Base-by-base conservation (phyloP, 805 yeast genomes). In the Saccharomyces paradoxus region DNA sequence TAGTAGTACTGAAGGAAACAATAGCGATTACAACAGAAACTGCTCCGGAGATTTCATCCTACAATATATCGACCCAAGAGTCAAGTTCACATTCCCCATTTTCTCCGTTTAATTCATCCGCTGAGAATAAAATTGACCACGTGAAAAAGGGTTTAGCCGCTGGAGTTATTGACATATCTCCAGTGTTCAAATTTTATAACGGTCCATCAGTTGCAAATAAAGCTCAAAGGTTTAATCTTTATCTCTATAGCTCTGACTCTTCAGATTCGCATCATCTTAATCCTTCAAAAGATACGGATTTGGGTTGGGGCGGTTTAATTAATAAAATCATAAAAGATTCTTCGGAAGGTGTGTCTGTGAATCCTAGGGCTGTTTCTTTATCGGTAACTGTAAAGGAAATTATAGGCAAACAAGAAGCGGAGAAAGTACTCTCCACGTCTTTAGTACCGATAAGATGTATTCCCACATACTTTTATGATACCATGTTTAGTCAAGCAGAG, bases 241-340 rank as follows among this genome's bases (percentile, higher is more conserved):
- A 84, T 62, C 71, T 89, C 62, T 89, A 79, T 64, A 86, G 92
- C 1, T 84, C 94, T 0, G 44, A 37, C 4, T 84, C 78, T 61
- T 78, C 83, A 57, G 71, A 65, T 56, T 32, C 50, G 49, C 53
- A 12, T 54, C 27, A 14, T 30, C 50, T 21, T 21, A 41, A 32
- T 30, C 22, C 24, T 37, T 46, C 17, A 31, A 46, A 49, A 1
- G 50, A 47, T 5, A 14, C 32, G 5, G 48, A 83, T 65, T 78
- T 81, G 56, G 97, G 97, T 50, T 89, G 96, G 96, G 97, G 96
- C 71, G 91, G 86, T 58, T 71, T 87, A 51, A 80, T 86, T 24
- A 89, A 88, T 62, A 75, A 95, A 62, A 86, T 89, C 56, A 84
- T 89, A 58, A 68, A 80, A 14, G 94, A 95, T 27, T 81, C 91